Evolutionary conservation across 805 yeast genomes (phyloP).

Genomic region (Yamadazyma olivae): DNA sequence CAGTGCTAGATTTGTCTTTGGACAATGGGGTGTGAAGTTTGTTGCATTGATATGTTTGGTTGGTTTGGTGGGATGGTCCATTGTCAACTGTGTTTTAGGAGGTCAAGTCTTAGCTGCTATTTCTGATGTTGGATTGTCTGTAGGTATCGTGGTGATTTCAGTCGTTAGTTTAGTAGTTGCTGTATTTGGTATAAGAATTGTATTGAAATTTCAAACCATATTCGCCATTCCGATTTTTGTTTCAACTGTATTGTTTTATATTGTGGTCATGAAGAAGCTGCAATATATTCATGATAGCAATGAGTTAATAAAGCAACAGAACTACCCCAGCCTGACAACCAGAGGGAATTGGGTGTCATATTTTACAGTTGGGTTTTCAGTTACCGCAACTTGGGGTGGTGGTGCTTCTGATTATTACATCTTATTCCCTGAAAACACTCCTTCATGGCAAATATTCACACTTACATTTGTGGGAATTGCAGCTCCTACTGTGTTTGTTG

Average conservation of each 20-base stretch:
- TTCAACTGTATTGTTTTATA: constrained; percentile 27
- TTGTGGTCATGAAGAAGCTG: constrained; percentile 25
- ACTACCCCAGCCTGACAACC: constrained; percentile 13
- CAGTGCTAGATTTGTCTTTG: constrained; percentile 33
- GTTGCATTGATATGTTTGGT: constrained; percentile 28
- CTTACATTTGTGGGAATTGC: constrained; percentile 62
- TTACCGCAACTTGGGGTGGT: constrained; percentile 87
- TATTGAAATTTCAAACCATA: constrained; percentile 26
- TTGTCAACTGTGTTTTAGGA: constrained; percentile 36
- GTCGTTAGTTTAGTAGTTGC: constrained; percentile 26
- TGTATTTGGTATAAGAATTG: constrained; percentile 29
- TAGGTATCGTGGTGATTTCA: constrained; percentile 29
- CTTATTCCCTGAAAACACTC: constrained; percentile 69
- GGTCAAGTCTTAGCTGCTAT: constrained; percentile 31
- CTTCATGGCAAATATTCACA: constrained; percentile 56
- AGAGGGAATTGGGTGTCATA: constrained; percentile 34
- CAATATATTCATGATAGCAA: constrained; percentile 18
- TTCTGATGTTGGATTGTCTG: constrained; percentile 23
- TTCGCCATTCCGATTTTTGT: constrained; percentile 28
- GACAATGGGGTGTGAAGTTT: constrained; percentile 32
- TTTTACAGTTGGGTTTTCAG: constrained; percentile 33
- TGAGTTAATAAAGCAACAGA: constrained; percentile 16
- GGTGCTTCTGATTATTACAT: constrained; percentile 91
- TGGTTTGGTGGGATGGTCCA: constrained; percentile 37
- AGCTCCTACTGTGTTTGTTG: constrained; percentile 66